These are phyloP conservation scores for Leccinum pachyderme DNA, from an alignment of 1,284 basidiomycete species.

Conservation along the genomic window DNA sequence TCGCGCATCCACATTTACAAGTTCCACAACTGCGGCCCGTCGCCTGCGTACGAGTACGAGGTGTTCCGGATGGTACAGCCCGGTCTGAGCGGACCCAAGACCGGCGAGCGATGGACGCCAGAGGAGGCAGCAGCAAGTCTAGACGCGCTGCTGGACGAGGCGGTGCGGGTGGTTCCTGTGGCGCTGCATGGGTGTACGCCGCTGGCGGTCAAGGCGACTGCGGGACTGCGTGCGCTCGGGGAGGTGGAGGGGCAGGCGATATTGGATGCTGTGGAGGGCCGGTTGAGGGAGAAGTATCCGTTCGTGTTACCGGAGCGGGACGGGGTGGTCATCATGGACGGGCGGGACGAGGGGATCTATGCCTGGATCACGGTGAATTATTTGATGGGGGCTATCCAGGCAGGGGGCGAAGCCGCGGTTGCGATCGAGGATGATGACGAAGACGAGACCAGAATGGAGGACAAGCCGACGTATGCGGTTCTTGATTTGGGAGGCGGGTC, in stretches of 20 bases:
- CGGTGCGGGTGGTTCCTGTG: conserved; percentile 74
- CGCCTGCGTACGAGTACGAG: conserved; percentile 89
- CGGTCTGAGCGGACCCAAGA: conserved; percentile 54
- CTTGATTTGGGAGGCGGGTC: conserved; percentile 96
- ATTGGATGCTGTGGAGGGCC: conserved; percentile 69
- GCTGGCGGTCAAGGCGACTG: conserved; percentile 93
- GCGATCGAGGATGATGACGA: not conserved
- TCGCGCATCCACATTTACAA: conserved; percentile 98
- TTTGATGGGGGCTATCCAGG: conserved; percentile 72
- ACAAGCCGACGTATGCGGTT: conserved; percentile 77
- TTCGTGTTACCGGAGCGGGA: conserved; percentile 69
- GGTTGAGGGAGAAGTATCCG: conserved; percentile 67
- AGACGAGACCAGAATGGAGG: not conserved
- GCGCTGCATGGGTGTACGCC: conserved; percentile 84
- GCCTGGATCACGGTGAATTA: conserved; percentile 99
- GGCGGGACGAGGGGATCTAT: conserved; percentile 94
- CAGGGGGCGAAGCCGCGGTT: conserved; percentile 40
- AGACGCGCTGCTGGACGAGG: conserved; percentile 80
- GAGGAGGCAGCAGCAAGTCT: conserved; percentile 77
- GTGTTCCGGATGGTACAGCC: conserved; percentile 85
- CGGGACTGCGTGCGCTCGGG: conserved; percentile 82
- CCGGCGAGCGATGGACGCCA: conserved; percentile 33
- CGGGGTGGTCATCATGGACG: conserved; percentile 90
- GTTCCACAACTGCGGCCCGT: conserved; percentile 85
- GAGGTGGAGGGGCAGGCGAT: conserved; percentile 70